Percentiles rank a stretch among this genome's conserved stretches.
Conservation (phyloP, 148 eudicot genomes). For the Cornus controversa region DNA sequence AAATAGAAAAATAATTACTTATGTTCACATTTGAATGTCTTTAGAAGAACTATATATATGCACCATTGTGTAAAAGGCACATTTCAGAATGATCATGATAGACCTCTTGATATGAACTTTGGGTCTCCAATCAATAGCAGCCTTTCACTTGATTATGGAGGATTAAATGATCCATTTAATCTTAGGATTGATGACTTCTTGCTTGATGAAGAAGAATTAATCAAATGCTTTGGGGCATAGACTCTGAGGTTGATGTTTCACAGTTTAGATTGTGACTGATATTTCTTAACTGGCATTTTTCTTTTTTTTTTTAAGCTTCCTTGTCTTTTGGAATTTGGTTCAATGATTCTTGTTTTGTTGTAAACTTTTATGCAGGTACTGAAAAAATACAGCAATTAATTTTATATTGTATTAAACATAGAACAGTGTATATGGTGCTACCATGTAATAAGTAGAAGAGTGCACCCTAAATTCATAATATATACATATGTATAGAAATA, state of each 20-base stretch:
- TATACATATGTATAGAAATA: too few species aligned
- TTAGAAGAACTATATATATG: conserved; percentile 11
- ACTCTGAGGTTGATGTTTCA: not conserved
- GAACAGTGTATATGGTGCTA: too few species aligned
- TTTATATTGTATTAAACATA: too few species aligned
- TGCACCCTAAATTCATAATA: too few species aligned
- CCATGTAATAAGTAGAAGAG: too few species aligned
- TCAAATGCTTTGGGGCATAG: conserved; percentile 63
- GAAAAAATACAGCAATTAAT: not conserved
- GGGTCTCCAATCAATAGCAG: conserved; percentile 53
- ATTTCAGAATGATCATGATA: conserved; percentile 39
- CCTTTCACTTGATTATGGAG: conserved; percentile 46
- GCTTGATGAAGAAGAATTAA: conserved; percentile 41
- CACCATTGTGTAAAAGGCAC: conserved; percentile 37
- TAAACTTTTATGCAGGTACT: not conserved
- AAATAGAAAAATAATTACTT: too few species aligned
- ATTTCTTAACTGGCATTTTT: not conserved
- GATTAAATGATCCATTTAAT: conserved; percentile 38
- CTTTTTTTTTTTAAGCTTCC: not conserved
- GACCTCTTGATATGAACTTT: conserved; percentile 42
- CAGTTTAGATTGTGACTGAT: conserved; percentile 20
- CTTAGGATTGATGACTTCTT: conserved; percentile 37
- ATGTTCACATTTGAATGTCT: too few species aligned
- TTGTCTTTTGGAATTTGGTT: not conserved
- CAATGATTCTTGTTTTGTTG: not conserved